Evolutionary conservation across 176 grass and related monocot species (phyloP).

Genomic region (Dendrocalamus sinicus): DNA sequence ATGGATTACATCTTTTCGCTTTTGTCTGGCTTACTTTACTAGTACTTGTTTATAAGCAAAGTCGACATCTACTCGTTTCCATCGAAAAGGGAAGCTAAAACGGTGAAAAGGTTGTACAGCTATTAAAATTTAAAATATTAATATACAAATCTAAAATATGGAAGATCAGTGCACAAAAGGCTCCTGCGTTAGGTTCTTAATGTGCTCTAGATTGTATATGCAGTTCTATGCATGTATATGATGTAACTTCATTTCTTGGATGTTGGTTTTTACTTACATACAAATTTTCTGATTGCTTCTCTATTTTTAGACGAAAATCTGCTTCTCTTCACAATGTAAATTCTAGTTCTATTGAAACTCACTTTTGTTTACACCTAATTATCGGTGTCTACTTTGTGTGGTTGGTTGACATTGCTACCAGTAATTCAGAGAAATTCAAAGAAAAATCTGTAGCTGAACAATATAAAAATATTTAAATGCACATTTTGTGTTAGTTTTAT

Average conservation of each 20-base stretch:
- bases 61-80: background rate
- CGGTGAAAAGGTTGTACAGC: background rate
- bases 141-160: background rate
- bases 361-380: background rate
- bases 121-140: background rate
- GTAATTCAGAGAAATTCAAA: slow-evolving; percentile 1
- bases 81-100: slow-evolving; percentile 14
- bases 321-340: background rate
- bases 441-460: slow-evolving; percentile 5
- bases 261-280: background rate
- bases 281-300: background rate
- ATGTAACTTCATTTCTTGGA: background rate
- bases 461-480: background rate
- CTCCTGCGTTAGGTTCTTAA: background rate
- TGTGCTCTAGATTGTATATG: background rate
- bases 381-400: background rate
- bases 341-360: slow-evolving; percentile 1
- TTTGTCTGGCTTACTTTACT: slow-evolving; percentile 25
- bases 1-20: slow-evolving; percentile 8
- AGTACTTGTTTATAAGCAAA: slow-evolving; percentile 30
- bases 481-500: background rate
- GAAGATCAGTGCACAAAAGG: background rate
- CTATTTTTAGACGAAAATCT: background rate
- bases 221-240: background rate
- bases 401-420: slow-evolving; percentile 23